phyloP scores from a whole-genome alignment of 352 stramenopile genomes.

The Globisporangium orthogonon region DNA sequence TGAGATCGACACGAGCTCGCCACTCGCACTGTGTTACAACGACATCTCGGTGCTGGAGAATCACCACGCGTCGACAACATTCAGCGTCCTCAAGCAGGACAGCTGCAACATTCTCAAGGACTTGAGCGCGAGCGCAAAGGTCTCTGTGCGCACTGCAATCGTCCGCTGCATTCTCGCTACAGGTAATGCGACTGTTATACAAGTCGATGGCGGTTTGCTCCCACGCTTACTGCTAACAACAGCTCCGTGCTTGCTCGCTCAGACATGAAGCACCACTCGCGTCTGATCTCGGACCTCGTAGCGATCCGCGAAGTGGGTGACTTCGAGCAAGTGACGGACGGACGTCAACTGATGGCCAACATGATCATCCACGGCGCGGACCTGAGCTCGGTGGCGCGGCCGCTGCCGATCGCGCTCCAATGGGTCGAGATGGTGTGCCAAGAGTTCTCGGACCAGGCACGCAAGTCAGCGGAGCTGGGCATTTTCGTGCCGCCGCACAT shows the following conservation, averaged over 20 bases:
- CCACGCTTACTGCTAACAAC: neutral
- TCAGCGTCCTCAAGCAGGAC: slow-evolving; percentile 34
- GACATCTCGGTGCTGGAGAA: slow-evolving; percentile 88
- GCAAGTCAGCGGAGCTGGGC: slow-evolving; percentile 41
- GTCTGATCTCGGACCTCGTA: slow-evolving; percentile 48
- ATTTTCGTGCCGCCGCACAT: slow-evolving; percentile 70
- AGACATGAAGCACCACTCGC: slow-evolving; percentile 83
- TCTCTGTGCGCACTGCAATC: slow-evolving; percentile 46
- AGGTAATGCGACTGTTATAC: neutral
- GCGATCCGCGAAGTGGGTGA: slow-evolving; percentile 32
- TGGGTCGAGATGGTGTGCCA: slow-evolving; percentile 71
- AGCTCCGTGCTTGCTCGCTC: neutral
- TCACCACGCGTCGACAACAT: slow-evolving; percentile 78
- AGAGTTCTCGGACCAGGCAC: slow-evolving; percentile 77
- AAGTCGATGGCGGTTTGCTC: neutral
- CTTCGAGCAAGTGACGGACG: slow-evolving; percentile 55
- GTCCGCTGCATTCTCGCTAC: slow-evolving; percentile 75
- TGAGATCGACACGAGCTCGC: slow-evolving; percentile 71
- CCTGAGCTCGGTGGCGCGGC: slow-evolving; percentile 50
- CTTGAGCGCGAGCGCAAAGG: slow-evolving; percentile 36
- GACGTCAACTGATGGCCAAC: slow-evolving; percentile 68
- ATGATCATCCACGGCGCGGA: slow-evolving; percentile 83
- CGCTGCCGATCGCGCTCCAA: slow-evolving; percentile 38
- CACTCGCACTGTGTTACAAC: slow-evolving; percentile 85
- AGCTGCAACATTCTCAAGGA: slow-evolving; percentile 55